A percentile compares a stretch with the other conserved stretches of the same genome.
Conservation (phyloP, 805 yeast species). For the Spencermartinsiella europaea region DNA sequence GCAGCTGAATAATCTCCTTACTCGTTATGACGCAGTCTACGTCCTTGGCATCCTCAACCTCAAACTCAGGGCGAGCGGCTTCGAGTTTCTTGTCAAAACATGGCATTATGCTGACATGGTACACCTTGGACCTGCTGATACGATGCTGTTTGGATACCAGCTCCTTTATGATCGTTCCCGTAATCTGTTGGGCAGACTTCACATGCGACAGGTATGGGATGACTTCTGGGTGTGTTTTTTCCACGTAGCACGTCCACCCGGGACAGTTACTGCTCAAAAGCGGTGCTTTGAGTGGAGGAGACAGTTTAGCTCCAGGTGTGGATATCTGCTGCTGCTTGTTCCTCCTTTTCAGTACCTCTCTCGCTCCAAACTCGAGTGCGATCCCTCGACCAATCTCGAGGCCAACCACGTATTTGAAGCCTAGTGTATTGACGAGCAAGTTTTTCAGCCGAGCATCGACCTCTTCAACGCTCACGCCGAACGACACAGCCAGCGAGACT, state of each 20-base stretch:
- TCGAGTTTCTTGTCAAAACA: conserved; percentile 96
- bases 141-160: conserved; percentile 37
- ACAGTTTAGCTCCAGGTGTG: neutral
- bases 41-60: conserved; percentile 40
- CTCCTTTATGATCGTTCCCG: conserved; percentile 70
- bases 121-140: conserved; percentile 38
- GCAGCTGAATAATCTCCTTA: conserved; percentile 70
- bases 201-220: conserved; percentile 65
- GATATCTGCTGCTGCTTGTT: conserved; percentile 4
- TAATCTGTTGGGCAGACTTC: conserved; percentile 90
- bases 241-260: conserved; percentile 94
- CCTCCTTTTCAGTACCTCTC: conserved; percentile 31
- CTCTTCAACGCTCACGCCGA: conserved; percentile 43
- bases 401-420: conserved; percentile 74
- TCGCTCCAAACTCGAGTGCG: conserved; percentile 47
- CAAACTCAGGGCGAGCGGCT: conserved; percentile 77
- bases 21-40: conserved; percentile 96
- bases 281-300: conserved; percentile 36
- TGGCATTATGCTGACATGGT: conserved; percentile 90
- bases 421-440: conserved; percentile 55
- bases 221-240: conserved; percentile 87
- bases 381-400: conserved; percentile 75
- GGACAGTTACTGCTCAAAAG: conserved; percentile 77
- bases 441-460: conserved; percentile 59
- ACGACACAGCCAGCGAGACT: conserved; percentile 72